These are phyloP conservation scores for Neocatenulostroma microsporum DNA, from an alignment of 2,329 filamentous ascomycete species.

Conservation along the genomic window DNA sequence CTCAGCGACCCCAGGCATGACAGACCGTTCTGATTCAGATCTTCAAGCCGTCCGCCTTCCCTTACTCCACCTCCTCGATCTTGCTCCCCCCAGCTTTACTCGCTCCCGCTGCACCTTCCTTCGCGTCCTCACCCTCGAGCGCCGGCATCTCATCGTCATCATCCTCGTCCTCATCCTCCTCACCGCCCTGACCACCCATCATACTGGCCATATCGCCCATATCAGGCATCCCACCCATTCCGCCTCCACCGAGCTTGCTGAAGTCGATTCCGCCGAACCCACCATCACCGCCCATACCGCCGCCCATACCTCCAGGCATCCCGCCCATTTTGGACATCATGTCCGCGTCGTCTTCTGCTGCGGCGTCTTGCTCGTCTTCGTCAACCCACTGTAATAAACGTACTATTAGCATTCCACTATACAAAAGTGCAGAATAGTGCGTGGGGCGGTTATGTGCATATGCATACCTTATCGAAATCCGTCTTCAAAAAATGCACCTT, in stretches of 20 bases:
- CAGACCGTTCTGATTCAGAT: no score
- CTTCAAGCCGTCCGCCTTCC: no score
- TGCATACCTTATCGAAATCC: slow-evolving; percentile 86
- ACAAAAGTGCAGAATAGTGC: neutral
- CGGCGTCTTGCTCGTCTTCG: slow-evolving; percentile 95
- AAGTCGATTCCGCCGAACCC: slow-evolving; percentile 42
- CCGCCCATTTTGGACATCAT: slow-evolving; percentile 45
- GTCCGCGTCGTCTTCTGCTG: slow-evolving; percentile 69
- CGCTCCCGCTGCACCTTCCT: slow-evolving; percentile 18
- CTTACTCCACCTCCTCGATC: slow-evolving; percentile 42
- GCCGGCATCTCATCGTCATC: slow-evolving; percentile 69
- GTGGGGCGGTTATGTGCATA: neutral
- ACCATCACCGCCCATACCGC: slow-evolving; percentile 32
- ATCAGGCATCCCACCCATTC: slow-evolving; percentile 48
- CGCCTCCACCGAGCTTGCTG: slow-evolving; percentile 48
- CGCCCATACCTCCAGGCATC: slow-evolving; percentile 34
- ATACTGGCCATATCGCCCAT: slow-evolving; percentile 36
- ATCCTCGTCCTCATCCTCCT: slow-evolving; percentile 65
- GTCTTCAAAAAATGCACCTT: slow-evolving; percentile 97
- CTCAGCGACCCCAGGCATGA: no score
- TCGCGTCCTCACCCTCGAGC: slow-evolving; percentile 56
- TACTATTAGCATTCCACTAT: slow-evolving; percentile 2
- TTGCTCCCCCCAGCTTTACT: slow-evolving; percentile 29
- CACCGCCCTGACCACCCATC: slow-evolving; percentile 51
- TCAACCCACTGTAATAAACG: slow-evolving; percentile 65